Evolutionary conservation across 805 yeast species (phyloP).

Genomic region (Candida nitratophila): DNA sequence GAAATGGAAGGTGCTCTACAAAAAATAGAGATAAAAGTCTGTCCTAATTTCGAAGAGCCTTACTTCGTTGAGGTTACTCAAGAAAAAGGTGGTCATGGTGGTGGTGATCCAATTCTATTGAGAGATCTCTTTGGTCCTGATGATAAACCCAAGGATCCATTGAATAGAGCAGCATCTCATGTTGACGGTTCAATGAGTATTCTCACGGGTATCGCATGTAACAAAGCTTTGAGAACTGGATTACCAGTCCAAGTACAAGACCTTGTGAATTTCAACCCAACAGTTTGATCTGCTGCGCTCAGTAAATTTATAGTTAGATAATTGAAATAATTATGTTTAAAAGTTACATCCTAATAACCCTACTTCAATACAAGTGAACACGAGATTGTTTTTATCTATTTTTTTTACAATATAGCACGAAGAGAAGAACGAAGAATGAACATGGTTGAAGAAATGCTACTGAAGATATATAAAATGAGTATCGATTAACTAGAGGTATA

Average conservation of each 20-base stretch:
- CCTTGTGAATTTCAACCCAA: conserved; percentile 1
- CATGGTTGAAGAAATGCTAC: no score
- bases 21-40: conserved; percentile 2
- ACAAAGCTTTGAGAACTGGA: conserved; percentile 2
- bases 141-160: conserved; percentile 1
- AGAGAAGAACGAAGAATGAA: no score
- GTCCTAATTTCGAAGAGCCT: conserved; percentile 2
- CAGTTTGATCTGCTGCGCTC: no score
- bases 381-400: no score
- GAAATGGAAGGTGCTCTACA: conserved; percentile 4
- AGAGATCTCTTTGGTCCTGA: conserved; percentile 3
- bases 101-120: conserved; percentile 2
- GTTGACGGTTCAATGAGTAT: conserved; percentile 4
- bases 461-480: not conserved
- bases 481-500: conserved; percentile 8
- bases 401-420: no score
- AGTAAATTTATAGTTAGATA: no score
- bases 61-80: conserved; percentile 1
- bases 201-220: conserved; percentile 3
- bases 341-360: no score
- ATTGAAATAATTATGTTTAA: no score
- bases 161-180: conserved; percentile 3
- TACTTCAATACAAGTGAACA: no score
- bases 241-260: conserved; percentile 2
- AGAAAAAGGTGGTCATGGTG: conserved; percentile 4